These are phyloP conservation scores for Xylaria digitata DNA, from an alignment of 2,329 filamentous ascomycete genomes.

Conservation along the genomic window DNA sequence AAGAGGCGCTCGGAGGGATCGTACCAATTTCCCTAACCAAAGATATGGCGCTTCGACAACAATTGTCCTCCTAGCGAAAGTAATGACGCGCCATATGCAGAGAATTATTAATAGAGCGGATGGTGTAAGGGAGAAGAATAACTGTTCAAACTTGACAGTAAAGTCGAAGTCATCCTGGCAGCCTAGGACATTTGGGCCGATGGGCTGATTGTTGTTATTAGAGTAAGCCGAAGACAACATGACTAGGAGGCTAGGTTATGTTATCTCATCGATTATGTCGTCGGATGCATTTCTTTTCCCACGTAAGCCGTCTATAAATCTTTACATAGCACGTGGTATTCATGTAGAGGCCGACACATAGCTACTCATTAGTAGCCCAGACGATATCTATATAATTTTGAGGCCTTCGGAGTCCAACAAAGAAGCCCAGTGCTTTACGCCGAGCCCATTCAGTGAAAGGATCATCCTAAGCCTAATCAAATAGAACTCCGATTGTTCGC, in stretches of 20 bases:
- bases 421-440: no score
- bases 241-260: not conserved
- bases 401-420: not conserved
- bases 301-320: not conserved
- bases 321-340: no score
- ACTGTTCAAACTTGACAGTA: conserved; percentile 61
- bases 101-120: conserved; percentile 54
- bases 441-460: no score
- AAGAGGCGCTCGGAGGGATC: not conserved
- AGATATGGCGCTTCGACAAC: conserved; percentile 53
- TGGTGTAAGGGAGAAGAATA: conserved; percentile 59
- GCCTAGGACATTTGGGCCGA: conserved; percentile 59
- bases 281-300: no score
- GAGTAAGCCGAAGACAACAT: conserved; percentile 38
- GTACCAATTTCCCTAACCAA: conserved; percentile 51
- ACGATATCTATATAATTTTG: not conserved
- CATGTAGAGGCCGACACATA: not conserved
- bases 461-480: no score
- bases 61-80: conserved; percentile 48
- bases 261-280: not conserved
- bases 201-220: conserved; percentile 39
- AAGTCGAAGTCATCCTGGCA: conserved; percentile 64
- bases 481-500: no score
- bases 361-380: no score
- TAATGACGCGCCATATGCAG: conserved; percentile 50